Evolutionary conservation across 805 yeast genomes (phyloP).

Genomic region (Candida boidinii): DNA sequence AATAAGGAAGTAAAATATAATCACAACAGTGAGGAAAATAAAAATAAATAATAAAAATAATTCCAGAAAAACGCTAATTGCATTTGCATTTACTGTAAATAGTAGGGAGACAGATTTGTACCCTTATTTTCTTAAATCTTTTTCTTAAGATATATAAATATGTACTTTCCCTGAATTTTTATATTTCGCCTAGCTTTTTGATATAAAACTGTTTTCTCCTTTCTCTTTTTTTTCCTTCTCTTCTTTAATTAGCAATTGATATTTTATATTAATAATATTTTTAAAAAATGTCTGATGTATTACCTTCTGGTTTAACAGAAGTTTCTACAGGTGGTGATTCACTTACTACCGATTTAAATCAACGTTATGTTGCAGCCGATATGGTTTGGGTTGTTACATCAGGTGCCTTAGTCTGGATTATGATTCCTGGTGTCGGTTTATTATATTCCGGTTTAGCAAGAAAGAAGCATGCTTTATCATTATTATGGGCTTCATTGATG

Average conservation of each 20-base stretch:
- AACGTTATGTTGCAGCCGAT: constrained; percentile 62
- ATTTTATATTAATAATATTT: background rate
- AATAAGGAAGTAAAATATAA: too few relatives aligned
- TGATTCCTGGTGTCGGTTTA: constrained; percentile 95
- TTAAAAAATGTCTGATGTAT: constrained; percentile 10
- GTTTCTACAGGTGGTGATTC: constrained; percentile 78
- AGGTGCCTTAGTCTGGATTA: constrained; percentile 83
- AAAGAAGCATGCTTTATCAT: constrained; percentile 90
- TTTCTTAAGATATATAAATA: too few relatives aligned
- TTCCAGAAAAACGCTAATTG: too few relatives aligned
- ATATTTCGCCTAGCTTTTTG: too few relatives aligned
- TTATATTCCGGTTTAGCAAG: constrained; percentile 90
- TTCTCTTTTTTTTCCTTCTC: background rate
- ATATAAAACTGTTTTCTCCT: background rate
- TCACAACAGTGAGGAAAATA: too few relatives aligned
- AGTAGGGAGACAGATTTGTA: too few relatives aligned
- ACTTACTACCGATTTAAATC: constrained; percentile 61
- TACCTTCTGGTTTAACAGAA: constrained; percentile 38
- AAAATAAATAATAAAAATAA: too few relatives aligned
- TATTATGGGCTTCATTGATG: constrained; percentile 91
- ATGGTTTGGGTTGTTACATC: constrained; percentile 80
- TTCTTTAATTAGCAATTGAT: background rate
- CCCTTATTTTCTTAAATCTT: background rate
- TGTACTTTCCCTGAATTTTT: too few relatives aligned
- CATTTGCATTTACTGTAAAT: too few relatives aligned